Conservation (phyloP, 805 yeast genomes). For the Barnettozyma wickerhamii region DNA sequence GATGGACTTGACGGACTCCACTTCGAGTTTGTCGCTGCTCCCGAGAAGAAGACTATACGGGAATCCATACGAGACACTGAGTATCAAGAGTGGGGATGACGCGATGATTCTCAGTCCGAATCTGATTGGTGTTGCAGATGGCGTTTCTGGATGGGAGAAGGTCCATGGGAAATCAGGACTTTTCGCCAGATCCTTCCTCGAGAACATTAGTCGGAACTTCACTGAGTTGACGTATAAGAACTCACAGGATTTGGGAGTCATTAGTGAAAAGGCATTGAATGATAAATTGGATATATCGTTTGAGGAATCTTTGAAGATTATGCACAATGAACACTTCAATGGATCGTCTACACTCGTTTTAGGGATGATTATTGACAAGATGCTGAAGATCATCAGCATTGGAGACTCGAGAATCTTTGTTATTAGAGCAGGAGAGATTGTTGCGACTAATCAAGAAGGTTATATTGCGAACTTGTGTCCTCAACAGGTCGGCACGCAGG, state of each 20-base stretch:
- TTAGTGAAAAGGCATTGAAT: slow-evolving; percentile 38
- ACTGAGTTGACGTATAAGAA: slow-evolving; percentile 23
- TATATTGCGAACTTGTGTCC: slow-evolving; percentile 45
- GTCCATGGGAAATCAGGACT: slow-evolving; percentile 44
- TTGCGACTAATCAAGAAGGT: slow-evolving; percentile 42
- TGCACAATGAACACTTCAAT: slow-evolving; percentile 42
- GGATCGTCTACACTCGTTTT: slow-evolving; percentile 49
- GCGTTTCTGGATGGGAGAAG: slow-evolving; percentile 53
- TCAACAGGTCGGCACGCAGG: slow-evolving; percentile 50
- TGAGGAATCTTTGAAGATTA: slow-evolving; percentile 43
- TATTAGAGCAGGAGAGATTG: slow-evolving; percentile 41
- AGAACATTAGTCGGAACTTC: slow-evolving; percentile 39
- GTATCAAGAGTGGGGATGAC: slow-evolving; percentile 52
- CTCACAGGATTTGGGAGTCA: slow-evolving; percentile 32
- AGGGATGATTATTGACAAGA: slow-evolving; percentile 45
- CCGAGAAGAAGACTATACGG: slow-evolving; percentile 50
- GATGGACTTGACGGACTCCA: slow-evolving; percentile 46
- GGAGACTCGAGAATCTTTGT: slow-evolving; percentile 49
- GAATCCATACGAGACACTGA: slow-evolving; percentile 47
- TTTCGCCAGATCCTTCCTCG: slow-evolving; percentile 50
- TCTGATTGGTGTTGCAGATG: slow-evolving; percentile 51
- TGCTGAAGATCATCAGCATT: slow-evolving; percentile 43
- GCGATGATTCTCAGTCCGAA: slow-evolving; percentile 53
- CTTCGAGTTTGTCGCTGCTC: slow-evolving; percentile 37
- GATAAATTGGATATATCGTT: slow-evolving; percentile 43